Evolutionary conservation across 306 rosid species (phyloP).

Genomic region (Castanospermum australe): DNA sequence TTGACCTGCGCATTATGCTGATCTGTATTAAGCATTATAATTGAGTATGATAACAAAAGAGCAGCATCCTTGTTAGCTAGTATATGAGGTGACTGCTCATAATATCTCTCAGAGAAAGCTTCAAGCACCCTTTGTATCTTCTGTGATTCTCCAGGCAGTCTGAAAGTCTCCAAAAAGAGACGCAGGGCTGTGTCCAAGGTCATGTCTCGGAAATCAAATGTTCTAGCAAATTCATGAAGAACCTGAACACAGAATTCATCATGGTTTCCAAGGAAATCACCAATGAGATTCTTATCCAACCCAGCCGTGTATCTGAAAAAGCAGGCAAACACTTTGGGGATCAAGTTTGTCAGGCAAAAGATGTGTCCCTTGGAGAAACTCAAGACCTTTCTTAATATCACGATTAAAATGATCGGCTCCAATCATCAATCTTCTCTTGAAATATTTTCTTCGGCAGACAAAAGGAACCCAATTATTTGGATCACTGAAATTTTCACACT

Average conservation of each 20-base stretch:
- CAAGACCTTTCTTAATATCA: constrained; percentile 92
- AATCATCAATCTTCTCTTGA: constrained; percentile 81
- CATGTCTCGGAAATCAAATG: constrained; percentile 93
- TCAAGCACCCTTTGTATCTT: constrained; percentile 98
- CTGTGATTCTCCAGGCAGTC: constrained; percentile 98
- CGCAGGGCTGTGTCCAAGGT: constrained; percentile 88
- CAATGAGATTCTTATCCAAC: constrained; percentile 93
- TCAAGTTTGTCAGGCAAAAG: constrained; percentile 94
- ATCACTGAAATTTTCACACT: constrained; percentile 74
- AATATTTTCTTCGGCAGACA: constrained; percentile 72
- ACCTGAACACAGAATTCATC: constrained; percentile 93
- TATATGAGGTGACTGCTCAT: constrained; percentile 79
- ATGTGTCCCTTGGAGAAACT: constrained; percentile 94
- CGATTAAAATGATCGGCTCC: constrained; percentile 98
- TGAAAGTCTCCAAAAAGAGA: constrained; percentile 88
- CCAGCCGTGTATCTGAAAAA: constrained; percentile 87
- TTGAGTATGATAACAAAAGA: constrained; percentile 80
- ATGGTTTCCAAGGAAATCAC: constrained; percentile 93
- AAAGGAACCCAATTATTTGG: constrained; percentile 88
- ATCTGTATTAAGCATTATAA: constrained; percentile 93
- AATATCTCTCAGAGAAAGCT: constrained; percentile 97
- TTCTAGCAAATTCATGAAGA: constrained; percentile 92
- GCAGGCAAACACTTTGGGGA: constrained; percentile 88
- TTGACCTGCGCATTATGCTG: constrained; percentile 92
- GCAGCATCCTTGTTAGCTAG: constrained; percentile 95